Percentiles rank a stretch among this genome's conserved stretches.
These are phyloP conservation scores for Hypoxylon sp. DNA, from an alignment of 2,329 filamentous ascomycete species.

Conservation along the genomic window DNA sequence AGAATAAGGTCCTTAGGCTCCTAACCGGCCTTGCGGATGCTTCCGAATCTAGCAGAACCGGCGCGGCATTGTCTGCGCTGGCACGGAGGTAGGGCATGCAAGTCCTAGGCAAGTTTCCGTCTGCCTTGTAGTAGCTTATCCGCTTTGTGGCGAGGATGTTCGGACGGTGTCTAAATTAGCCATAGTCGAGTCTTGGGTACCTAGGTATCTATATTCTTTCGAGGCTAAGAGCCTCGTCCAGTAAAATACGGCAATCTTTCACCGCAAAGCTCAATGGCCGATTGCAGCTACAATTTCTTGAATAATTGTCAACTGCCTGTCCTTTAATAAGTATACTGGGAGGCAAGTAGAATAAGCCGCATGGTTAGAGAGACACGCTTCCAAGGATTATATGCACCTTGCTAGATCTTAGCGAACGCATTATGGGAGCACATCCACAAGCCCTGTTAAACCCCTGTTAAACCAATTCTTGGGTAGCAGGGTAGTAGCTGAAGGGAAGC, in stretches of 20 bases:
- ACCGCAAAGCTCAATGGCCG: background rate
- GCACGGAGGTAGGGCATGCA: slow-evolving; percentile 5
- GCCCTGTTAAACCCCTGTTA: background rate
- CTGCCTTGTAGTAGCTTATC: slow-evolving; percentile 6
- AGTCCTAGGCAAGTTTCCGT: slow-evolving; percentile 29
- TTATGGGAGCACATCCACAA: slow-evolving; percentile 5
- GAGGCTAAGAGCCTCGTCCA: too few relatives aligned
- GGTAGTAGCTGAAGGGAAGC: slow-evolving; percentile 20
- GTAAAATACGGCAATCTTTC: too few relatives aligned
- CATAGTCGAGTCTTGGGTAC: background rate
- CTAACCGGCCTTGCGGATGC: slow-evolving; percentile 18
- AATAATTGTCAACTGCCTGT: background rate
- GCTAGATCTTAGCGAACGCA: background rate
- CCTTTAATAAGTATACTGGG: background rate
- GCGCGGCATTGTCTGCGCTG: slow-evolving; percentile 12
- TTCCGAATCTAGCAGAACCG: slow-evolving; percentile 39
- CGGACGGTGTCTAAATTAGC: background rate
- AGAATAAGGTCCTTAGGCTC: slow-evolving; percentile 26
- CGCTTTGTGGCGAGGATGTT: background rate
- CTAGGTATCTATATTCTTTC: background rate
- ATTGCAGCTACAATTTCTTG: background rate
- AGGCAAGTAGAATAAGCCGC: slow-evolving; percentile 22
- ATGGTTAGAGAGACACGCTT: background rate
- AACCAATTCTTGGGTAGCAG: background rate
- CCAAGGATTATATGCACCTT: background rate